Conservation (phyloP, 768 basidiomycete species). For the Xerocomellus chrysenteron region DNA sequence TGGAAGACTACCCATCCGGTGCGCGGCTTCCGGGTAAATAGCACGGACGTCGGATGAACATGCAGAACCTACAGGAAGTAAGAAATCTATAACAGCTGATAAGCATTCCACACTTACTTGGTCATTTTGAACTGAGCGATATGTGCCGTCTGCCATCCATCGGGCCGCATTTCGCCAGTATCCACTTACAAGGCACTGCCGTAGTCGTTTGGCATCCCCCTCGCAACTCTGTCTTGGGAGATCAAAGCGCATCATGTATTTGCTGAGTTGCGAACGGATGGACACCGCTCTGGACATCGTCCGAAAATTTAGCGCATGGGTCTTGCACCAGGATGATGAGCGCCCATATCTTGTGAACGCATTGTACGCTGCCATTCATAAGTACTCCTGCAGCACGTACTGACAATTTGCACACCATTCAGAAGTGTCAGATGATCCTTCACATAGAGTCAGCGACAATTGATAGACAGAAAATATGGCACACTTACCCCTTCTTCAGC, state of each 20-base stretch:
- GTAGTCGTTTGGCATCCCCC: constrained; percentile 78
- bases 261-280: constrained; percentile 91
- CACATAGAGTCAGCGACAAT: not conserved
- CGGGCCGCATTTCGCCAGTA: constrained; percentile 94
- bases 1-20: constrained; percentile 95
- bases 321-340: constrained; percentile 91
- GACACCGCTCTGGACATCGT: constrained; percentile 93
- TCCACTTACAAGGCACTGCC: constrained; percentile 88
- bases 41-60: constrained; percentile 90
- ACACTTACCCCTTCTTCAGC: constrained; percentile 90
- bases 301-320: constrained; percentile 89
- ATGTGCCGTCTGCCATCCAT: constrained; percentile 92
- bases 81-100: not conserved
- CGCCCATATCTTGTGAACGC: constrained; percentile 82
- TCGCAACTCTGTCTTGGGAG: constrained; percentile 84
- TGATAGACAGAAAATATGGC: not conserved
- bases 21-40: constrained; percentile 89
- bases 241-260: constrained; percentile 90
- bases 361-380: constrained; percentile 72
- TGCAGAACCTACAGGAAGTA: constrained; percentile 60
- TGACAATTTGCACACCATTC: constrained; percentile 58
- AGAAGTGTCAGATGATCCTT: constrained; percentile 94
- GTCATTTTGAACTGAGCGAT: constrained; percentile 82
- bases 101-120: constrained; percentile 49
- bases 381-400: not conserved